phyloP scores from a whole-genome alignment of 305 asterid genomes.

The Ilex paraguariensis region DNA sequence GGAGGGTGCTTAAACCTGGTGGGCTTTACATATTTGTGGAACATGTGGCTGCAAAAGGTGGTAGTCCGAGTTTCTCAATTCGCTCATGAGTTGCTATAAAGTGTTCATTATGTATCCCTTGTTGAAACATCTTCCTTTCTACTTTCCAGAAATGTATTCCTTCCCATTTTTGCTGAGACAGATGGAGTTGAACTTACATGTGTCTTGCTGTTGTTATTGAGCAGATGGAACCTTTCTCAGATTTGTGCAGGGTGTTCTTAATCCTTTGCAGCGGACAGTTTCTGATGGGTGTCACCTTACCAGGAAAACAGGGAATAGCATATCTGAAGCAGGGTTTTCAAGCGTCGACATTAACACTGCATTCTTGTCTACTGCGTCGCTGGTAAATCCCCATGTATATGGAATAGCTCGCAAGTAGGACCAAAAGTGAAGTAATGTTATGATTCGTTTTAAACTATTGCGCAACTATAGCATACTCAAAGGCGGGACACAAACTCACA shows the following conservation, averaged over 20 bases:
- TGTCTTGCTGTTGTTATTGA: conserved; percentile 1
- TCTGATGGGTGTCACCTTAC: conserved; percentile 83
- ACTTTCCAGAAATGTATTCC: no score
- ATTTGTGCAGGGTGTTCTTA: conserved; percentile 57
- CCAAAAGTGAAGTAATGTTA: no score
- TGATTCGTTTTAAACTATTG: no score
- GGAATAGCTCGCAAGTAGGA: conserved; percentile 62
- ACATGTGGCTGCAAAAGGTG: conserved; percentile 91
- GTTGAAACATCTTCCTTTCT: no score
- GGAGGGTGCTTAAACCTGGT: conserved; percentile 90
- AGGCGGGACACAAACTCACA: no score
- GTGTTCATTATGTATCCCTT: no score
- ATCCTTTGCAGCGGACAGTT: conserved; percentile 72
- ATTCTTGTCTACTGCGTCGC: conserved; percentile 46
- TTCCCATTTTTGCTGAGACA: no score
- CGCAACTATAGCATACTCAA: no score
- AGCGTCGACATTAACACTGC: conserved; percentile 39
- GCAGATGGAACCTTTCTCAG: conserved; percentile 73
- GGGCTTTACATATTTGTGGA: conserved; percentile 79
- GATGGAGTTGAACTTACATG: background rate
- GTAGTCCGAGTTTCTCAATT: conserved; percentile 7
- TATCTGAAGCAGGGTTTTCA: conserved; percentile 57
- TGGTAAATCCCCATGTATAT: conserved; percentile 62
- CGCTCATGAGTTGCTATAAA: background rate
- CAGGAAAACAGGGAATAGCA: conserved; percentile 45